Conservation (phyloP, 768 basidiomycete species). For the Mycena vulgaris region DNA sequence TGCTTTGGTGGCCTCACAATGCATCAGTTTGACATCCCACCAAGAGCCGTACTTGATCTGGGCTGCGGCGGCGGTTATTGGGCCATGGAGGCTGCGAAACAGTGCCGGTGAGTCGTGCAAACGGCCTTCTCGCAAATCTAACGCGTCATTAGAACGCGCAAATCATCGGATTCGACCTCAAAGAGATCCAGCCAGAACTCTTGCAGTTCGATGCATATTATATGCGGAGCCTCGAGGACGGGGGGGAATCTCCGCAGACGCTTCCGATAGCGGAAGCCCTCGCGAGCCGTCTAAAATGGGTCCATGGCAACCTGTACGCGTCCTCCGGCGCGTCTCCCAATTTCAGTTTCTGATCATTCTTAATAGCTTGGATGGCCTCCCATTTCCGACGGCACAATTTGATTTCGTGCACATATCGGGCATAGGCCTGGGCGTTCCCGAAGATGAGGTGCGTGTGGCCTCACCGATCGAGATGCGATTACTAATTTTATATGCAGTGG, state of each 20-base stretch:
- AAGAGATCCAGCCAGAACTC: conserved; percentile 68
- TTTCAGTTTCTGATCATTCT: conserved; percentile 19
- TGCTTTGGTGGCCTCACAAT: conserved; percentile 67
- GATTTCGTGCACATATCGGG: conserved; percentile 77
- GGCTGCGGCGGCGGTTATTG: conserved; percentile 83
- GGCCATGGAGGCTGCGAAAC: conserved; percentile 77
- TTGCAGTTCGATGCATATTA: conserved; percentile 49
- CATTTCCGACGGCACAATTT: conserved; percentile 71
- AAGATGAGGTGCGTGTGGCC: conserved; percentile 70
- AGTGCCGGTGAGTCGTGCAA: conserved; percentile 64
- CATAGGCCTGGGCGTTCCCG: conserved; percentile 79
- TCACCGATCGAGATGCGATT: conserved; percentile 11
- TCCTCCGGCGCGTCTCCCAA: conserved; percentile 12
- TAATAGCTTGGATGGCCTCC: conserved; percentile 76
- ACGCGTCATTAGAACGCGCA: conserved; percentile 58
- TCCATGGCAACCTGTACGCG: conserved; percentile 76
- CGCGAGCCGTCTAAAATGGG: conserved; percentile 71
- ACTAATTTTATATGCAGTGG: conserved; percentile 62
- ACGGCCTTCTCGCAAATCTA: conserved; percentile 6
- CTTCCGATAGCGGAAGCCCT: conserved; percentile 49
- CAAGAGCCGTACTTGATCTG: conserved; percentile 71
- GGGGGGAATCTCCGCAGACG: conserved; percentile 8
- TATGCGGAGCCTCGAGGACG: conserved; percentile 36
- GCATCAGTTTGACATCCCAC: conserved; percentile 67
- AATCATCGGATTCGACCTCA: conserved; percentile 74